Base-by-base conservation (phyloP, 768 basidiomycete species). In the Sutorius australiensis region DNA sequence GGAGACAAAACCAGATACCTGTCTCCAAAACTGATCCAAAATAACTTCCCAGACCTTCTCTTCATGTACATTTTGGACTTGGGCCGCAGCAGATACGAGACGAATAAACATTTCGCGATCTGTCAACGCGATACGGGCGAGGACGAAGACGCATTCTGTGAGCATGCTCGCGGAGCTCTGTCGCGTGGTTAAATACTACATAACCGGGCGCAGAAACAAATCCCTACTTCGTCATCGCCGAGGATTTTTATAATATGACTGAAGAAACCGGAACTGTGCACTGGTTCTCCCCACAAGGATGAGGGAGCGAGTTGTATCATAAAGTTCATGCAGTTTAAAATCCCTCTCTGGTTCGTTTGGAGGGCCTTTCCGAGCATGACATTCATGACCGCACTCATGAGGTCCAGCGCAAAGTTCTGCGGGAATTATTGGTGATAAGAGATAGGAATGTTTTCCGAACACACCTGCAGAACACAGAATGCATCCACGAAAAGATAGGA, bases 21-120 rank as follows among this genome's bases (percentile, higher is more conserved):
- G 86, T 37, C 81, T 81, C 82, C 88, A 89, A 85, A 89, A 93
- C 56, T 88, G 85, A 59, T 90, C 83, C 47, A 95, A 68, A 24
- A 95, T 66, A 3, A 73, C 68, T 49, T 89, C 83, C 70, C 82
- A 87, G 3, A 92, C 56, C 31, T 80, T 70, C 19, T 70, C 66
- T 64, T 91, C 84, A 0, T 75, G 64, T 34, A 75, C 67, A 52
- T 73, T 73, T 27, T 75, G 67, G 3, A 75, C 61, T 38, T 74
- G 67, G 3, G 86, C 81, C 3, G 83, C 80, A 5, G 82, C 84
- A 21, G 78, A 74, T 61, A 93, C 81, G 21, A 95, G 76, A 56
- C 85, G 81, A 28, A 83, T 60, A 69, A 94, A 92, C 63, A 87
- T 77, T 30, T 76, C 75, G 27, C 78, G 74, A 67, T 90, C 85